Percentiles rank a stretch among this genome's conserved stretches.
Conservation (phyloP, 148 eudicot genomes). For the Rhododendron griersonianum region DNA sequence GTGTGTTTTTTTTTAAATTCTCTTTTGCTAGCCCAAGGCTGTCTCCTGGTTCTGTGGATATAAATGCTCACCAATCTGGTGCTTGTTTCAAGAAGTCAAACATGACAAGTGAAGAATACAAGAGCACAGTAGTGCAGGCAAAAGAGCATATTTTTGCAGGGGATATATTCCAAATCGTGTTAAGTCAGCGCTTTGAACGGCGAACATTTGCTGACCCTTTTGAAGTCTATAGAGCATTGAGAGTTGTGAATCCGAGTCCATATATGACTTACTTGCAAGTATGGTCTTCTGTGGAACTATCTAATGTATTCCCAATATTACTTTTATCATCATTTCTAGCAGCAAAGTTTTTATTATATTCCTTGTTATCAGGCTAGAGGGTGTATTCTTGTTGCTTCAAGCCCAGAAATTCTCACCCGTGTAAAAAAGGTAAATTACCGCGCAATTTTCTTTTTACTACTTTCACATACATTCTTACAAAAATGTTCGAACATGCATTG, state of each 20-base stretch:
- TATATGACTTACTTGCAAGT: conserved; percentile 54
- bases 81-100: conserved; percentile 23
- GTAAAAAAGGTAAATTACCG: conserved; percentile 31
- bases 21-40: conserved; percentile 37
- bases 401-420: conserved; percentile 55
- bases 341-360: background rate
- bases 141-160: conserved; percentile 57
- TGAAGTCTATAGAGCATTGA: conserved; percentile 53
- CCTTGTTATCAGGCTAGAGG: conserved; percentile 41
- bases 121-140: conserved; percentile 35
- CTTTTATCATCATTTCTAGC: background rate
- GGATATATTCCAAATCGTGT: conserved; percentile 52
- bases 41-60: conserved; percentile 34
- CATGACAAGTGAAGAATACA: conserved; percentile 48
- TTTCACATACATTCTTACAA: background rate
- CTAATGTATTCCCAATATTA: background rate
- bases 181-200: conserved; percentile 58
- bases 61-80: conserved; percentile 28
- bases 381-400: conserved; percentile 50
- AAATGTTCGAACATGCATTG: background rate
- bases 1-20: background rate
- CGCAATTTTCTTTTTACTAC: background rate
- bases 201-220: conserved; percentile 63
- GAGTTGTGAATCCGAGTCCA: conserved; percentile 66
- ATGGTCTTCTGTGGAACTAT: conserved; percentile 5